phyloP scores from a whole-genome alignment of 1,139 yeast genomes.

The Candida sp. region DNA sequence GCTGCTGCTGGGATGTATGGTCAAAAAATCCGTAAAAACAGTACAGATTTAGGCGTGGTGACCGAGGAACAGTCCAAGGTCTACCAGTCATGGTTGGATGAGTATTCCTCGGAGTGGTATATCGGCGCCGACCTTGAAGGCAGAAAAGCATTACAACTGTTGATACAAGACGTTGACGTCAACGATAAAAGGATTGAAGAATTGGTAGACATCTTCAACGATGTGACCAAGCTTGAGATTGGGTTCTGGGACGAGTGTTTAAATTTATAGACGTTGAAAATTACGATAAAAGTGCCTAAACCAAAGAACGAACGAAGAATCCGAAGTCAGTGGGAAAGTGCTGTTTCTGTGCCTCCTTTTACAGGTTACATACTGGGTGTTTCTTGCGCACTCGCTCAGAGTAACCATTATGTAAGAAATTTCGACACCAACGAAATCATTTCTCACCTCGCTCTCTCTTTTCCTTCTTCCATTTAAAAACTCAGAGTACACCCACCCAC shows the following conservation, averaged over 20 bases:
- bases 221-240: constrained; percentile 62
- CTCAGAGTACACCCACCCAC: not conserved
- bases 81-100: constrained; percentile 64
- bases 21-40: constrained; percentile 15
- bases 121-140: constrained; percentile 55
- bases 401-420: not conserved
- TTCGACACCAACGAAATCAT: not conserved
- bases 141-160: constrained; percentile 46
- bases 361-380: too few relatives aligned
- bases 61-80: constrained; percentile 22
- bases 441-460: not conserved
- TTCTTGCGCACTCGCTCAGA: too few relatives aligned
- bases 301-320: too few relatives aligned
- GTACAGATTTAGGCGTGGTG: constrained; percentile 9
- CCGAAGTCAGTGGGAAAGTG: not conserved
- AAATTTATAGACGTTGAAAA: constrained; percentile 4
- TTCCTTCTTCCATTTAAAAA: not conserved
- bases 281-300: not conserved
- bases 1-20: constrained; percentile 52
- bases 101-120: constrained; percentile 64
- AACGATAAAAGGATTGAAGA: constrained; percentile 48
- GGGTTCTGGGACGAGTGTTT: constrained; percentile 65
- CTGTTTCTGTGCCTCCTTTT: not conserved
- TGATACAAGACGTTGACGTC: constrained; percentile 30
- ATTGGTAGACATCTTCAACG: constrained; percentile 59